phyloP scores from a whole-genome alignment of 2,329 filamentous ascomycete genomes.

The Colletotrichum siamense region DNA sequence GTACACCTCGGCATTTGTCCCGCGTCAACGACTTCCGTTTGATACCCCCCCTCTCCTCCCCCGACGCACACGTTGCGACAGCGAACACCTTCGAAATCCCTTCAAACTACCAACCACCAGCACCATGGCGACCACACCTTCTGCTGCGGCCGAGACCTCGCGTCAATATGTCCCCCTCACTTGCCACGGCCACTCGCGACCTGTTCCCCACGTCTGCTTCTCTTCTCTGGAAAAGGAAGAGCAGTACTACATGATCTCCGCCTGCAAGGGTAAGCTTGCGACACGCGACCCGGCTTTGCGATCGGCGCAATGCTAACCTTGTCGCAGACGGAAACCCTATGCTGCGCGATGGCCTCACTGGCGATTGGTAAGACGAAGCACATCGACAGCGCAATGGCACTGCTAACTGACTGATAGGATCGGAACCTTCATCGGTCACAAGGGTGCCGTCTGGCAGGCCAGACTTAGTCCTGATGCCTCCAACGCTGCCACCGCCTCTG shows the following conservation, averaged over 20 bases:
- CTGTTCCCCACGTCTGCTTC: slow-evolving; percentile 90
- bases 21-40: background rate
- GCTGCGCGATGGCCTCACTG: slow-evolving; percentile 94
- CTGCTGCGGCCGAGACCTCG: slow-evolving; percentile 2
- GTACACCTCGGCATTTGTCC: background rate
- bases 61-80: slow-evolving; percentile 3
- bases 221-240: slow-evolving; percentile 83
- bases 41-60: background rate
- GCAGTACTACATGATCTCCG: slow-evolving; percentile 90
- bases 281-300: background rate
- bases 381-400: background rate
- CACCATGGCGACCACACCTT: slow-evolving; percentile 4
- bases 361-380: slow-evolving; percentile 73
- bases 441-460: slow-evolving; percentile 97
- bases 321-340: slow-evolving; percentile 91
- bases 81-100: background rate
- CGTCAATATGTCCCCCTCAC: slow-evolving; percentile 83
- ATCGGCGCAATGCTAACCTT: slow-evolving; percentile 26
- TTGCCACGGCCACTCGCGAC: slow-evolving; percentile 92
- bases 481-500: slow-evolving; percentile 90
- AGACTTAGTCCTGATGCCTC: slow-evolving; percentile 87
- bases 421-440: slow-evolving; percentile 96
- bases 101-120: background rate
- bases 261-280: slow-evolving; percentile 76
- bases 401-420: slow-evolving; percentile 74